These are phyloP conservation scores for Fomitopsis serialis DNA, from an alignment of 768 basidiomycete species.

Conservation along the genomic window DNA sequence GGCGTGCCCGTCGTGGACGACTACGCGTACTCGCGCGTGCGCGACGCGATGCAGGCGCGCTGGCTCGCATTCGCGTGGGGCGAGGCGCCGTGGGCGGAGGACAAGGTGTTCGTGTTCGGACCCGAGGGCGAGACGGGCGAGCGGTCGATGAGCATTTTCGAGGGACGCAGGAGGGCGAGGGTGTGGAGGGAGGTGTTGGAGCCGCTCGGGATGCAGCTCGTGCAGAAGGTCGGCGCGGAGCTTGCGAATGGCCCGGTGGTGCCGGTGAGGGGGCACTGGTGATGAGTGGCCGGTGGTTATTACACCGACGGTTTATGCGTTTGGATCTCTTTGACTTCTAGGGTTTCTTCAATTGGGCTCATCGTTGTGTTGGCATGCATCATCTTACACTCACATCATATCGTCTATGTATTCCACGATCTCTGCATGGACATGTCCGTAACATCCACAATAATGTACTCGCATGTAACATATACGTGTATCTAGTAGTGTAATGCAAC, in stretches of 20 bases:
- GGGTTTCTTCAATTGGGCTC: no score
- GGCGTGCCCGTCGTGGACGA: conserved; percentile 54
- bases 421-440: no score
- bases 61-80: conserved; percentile 77
- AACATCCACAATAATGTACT: no score
- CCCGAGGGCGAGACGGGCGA: conserved; percentile 81
- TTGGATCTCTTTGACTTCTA: no score
- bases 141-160: conserved; percentile 58
- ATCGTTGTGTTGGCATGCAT: no score
- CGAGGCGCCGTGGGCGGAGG: conserved; percentile 64
- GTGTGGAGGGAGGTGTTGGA: conserved; percentile 64
- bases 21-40: conserved; percentile 60
- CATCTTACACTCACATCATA: no score
- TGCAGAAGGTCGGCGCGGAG: conserved; percentile 71
- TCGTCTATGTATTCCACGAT: no score
- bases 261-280: not conserved
- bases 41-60: conserved; percentile 64
- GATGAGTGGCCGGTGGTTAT: conserved; percentile 2
- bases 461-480: no score
- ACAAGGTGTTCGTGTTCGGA: conserved; percentile 74
- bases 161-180: conserved; percentile 51
- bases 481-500: no score
- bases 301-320: conserved; percentile 5
- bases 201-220: conserved; percentile 60
- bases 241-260: conserved; percentile 58